These are phyloP conservation scores for Spongispora temasekensis DNA, from an alignment of 1,284 basidiomycete species.

Conservation along the genomic window DNA sequence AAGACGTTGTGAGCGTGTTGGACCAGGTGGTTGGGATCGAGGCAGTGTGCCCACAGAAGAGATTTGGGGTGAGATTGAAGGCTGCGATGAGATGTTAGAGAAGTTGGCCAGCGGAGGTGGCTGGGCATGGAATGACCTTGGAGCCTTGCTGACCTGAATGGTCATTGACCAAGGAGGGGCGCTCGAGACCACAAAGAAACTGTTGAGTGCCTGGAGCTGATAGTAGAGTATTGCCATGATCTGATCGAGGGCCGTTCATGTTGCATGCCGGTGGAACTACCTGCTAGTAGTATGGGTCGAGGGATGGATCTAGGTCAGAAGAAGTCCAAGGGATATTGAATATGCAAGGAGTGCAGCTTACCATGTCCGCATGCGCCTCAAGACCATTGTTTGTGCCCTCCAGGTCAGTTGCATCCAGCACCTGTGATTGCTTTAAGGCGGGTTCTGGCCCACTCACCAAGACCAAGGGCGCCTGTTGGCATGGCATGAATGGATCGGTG, in stretches of 20 bases:
- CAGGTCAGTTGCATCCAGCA: too few relatives aligned
- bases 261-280: too few relatives aligned
- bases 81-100: not conserved
- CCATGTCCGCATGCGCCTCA: not conserved
- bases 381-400: not conserved
- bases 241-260: too few relatives aligned
- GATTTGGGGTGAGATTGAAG: not conserved
- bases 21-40: not conserved
- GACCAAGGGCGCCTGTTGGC: too few relatives aligned
- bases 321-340: too few relatives aligned
- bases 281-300: too few relatives aligned
- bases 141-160: not conserved
- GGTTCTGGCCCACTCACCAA: too few relatives aligned
- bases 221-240: too few relatives aligned
- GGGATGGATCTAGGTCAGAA: too few relatives aligned
- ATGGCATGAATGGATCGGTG: too few relatives aligned
- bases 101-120: not conserved
- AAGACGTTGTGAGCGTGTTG: not conserved
- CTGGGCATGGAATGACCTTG: not conserved
- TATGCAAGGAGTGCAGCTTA: not conserved
- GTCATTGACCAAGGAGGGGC: not conserved
- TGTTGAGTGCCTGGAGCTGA: too few relatives aligned
- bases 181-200: not conserved
- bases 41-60: not conserved
- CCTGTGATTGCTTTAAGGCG: too few relatives aligned